phyloP scores from a whole-genome alignment of 1,284 basidiomycete genomes.

The Coniophora puteana region DNA sequence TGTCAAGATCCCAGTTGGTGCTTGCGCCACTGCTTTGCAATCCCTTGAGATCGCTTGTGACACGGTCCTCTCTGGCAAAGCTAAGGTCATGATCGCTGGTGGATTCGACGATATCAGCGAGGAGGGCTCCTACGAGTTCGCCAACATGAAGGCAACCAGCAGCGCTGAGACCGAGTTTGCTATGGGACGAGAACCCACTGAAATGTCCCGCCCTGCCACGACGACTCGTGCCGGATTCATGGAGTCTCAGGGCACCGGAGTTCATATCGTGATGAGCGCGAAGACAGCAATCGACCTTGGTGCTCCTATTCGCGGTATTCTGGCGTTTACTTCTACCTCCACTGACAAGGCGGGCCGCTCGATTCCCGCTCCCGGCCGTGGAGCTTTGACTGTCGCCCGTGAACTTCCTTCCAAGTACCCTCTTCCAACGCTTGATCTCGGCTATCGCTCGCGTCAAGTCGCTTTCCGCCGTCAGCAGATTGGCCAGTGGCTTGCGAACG shows the following conservation, averaged over 20 bases:
- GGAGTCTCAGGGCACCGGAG: conserved; percentile 96
- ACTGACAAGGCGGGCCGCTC: conserved; percentile 96
- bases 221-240: conserved; percentile 96
- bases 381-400: conserved; percentile 83
- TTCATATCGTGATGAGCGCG: conserved; percentile 95
- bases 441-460: conserved; percentile 89
- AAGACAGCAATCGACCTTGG: conserved; percentile 95
- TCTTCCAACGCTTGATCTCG: conserved; percentile 74
- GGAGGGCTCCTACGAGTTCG: conserved; percentile 96
- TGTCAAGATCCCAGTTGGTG: conserved; percentile 98
- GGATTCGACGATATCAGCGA: conserved; percentile 98
- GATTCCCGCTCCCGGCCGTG: conserved; percentile 89
- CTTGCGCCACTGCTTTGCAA: conserved; percentile 96
- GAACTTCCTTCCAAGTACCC: conserved; percentile 76
- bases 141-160: conserved; percentile 99
- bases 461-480: conserved; percentile 92
- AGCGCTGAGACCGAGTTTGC: conserved; percentile 96
- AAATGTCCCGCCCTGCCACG: conserved; percentile 97
- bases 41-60: conserved; percentile 98
- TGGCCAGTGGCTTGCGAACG: conserved; percentile 89
- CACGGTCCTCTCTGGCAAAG: conserved; percentile 91
- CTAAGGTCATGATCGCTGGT: conserved; percentile 98
- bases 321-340: conserved; percentile 96
- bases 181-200: conserved; percentile 97
- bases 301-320: conserved; percentile 87